A percentile compares a stretch with the other conserved stretches of the same genome.
Conservation (phyloP, 2,329 filamentous ascomycete genomes). For the Thermoascus crustaceus region DNA sequence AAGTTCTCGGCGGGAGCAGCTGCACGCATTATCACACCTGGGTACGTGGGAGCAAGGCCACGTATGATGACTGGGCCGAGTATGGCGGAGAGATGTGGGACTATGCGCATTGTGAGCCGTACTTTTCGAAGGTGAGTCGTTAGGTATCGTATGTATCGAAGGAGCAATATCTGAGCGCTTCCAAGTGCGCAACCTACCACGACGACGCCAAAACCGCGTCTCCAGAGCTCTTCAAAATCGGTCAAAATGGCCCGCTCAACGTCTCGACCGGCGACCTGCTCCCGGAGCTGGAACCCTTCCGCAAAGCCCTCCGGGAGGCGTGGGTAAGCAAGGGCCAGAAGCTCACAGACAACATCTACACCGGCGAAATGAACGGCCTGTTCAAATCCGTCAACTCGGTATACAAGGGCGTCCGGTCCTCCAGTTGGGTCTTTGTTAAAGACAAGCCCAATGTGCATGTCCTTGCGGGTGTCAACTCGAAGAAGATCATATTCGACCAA, state of each 20-base stretch:
- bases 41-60: slow-evolving; percentile 49
- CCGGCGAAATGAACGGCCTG: slow-evolving; percentile 47
- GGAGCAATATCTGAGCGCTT: neutral
- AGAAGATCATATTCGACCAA: slow-evolving; percentile 46
- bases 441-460: slow-evolving; percentile 49
- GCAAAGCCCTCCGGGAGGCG: slow-evolving; percentile 34
- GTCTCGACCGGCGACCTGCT: slow-evolving; percentile 47
- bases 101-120: slow-evolving; percentile 43
- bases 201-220: slow-evolving; percentile 43
- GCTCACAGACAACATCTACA: slow-evolving; percentile 47
- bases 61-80: slow-evolving; percentile 44
- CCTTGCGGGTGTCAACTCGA: slow-evolving; percentile 40
- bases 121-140: slow-evolving; percentile 30
- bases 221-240: slow-evolving; percentile 42
- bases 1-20: slow-evolving; percentile 51
- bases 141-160: too few species aligned
- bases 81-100: slow-evolving; percentile 45
- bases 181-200: slow-evolving; percentile 49
- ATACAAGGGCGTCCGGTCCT: slow-evolving; percentile 47
- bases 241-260: slow-evolving; percentile 43
- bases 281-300: slow-evolving; percentile 44
- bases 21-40: slow-evolving; percentile 57
- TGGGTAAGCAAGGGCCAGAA: slow-evolving; percentile 46
- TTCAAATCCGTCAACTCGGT: slow-evolving; percentile 47
- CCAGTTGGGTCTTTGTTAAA: slow-evolving; percentile 43